Conservation (phyloP, 164 flowering plant genomes). For the Euptelea pleiosperma region DNA sequence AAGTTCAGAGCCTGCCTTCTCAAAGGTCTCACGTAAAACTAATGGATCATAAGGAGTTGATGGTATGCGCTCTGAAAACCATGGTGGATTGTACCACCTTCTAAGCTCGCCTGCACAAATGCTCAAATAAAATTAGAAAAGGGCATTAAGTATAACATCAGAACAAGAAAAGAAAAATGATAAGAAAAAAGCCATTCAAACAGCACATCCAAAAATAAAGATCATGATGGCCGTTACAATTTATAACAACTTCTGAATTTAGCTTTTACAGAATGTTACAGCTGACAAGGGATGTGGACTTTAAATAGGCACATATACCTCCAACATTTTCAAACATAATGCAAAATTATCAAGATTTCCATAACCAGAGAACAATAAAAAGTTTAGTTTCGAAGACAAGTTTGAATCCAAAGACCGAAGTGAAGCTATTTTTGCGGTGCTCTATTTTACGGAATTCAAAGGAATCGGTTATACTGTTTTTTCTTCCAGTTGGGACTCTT, state of each 20-base stretch:
- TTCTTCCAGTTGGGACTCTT: no score
- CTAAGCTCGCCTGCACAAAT: constrained; percentile 60
- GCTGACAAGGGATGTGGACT: neutral
- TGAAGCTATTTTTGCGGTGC: no score
- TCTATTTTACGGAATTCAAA: no score
- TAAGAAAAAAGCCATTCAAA: no score
- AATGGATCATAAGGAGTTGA: constrained; percentile 77
- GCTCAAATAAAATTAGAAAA: neutral
- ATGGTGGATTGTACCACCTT: constrained; percentile 93
- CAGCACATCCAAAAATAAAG: neutral
- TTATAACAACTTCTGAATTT: neutral
- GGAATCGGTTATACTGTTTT: no score
- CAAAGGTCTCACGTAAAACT: constrained; percentile 67
- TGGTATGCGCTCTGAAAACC: constrained; percentile 72
- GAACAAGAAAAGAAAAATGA: neutral
- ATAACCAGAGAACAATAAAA: no score
- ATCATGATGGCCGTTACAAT: neutral
- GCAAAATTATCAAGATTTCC: no score
- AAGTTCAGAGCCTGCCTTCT: constrained; percentile 53
- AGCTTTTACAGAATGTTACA: neutral
- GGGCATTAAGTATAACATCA: neutral
- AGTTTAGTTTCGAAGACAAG: no score
- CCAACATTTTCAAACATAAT: no score
- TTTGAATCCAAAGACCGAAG: no score
- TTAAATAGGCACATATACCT: no score